Base-by-base conservation (phyloP, 352 stramenopile genomes). In the Phytophthora agathidicida region DNA sequence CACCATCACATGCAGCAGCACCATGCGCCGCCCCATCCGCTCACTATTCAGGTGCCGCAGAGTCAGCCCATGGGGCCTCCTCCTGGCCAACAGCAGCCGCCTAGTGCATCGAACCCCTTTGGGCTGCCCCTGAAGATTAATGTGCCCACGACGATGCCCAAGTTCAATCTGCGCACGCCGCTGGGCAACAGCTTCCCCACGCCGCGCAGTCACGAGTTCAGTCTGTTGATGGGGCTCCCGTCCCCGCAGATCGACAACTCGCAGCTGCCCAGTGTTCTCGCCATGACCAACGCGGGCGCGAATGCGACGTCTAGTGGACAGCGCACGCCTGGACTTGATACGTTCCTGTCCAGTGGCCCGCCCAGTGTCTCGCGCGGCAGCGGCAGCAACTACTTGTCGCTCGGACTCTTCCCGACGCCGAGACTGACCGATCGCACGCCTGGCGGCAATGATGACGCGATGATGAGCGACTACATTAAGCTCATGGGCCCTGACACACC, bases 391-490 rank as follows among this genome's bases (percentile, higher is more conserved):
- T 88, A 80, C 62, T 28, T 89, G 35, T 85, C 80, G 19, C 65
- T 87, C 2, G 75, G 77, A 2, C 63, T 87, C 0, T 89, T 87
- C 60, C 73, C 77, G 0, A 81, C 75, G 10, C 77, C 75, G 2
- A 69, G 77, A 47, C 61, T 75, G 3, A 46, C 48, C 26, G 50
- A 65, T 22, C 65, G 65, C 2, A 70, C 60, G 2, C 49, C 54
- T 5, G 30, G 50, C 14, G 70, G 68, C 17, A 65, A 68, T 11
- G 77, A 87, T 5, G 80, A 87, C 32, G 55, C 76, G 17, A 85
- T 89, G 52, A 86, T 89, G 71, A 89, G 73, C 62, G 80, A 73
- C 68, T 89, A 89, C 71, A 80, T 77, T 27, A 89, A 89, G 60
- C 80, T 89, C 59, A 85, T 89, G 79, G 76, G 70, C 5, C 68